phyloP scores from a whole-genome alignment of 129 eudicot genomes.

The Chrysanthemum lavandulifolium region DNA sequence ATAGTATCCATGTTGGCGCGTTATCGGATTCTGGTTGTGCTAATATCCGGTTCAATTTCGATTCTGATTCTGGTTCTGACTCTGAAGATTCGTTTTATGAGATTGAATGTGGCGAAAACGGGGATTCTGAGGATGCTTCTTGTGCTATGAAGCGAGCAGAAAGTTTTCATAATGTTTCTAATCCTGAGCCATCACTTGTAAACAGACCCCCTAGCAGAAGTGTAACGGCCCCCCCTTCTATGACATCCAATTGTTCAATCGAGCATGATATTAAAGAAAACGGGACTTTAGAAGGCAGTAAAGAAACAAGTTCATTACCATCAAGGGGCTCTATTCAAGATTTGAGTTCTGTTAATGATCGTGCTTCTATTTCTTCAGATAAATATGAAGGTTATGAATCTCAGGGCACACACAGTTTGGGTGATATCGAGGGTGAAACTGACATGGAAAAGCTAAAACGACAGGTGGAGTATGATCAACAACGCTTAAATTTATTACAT shows the following conservation, averaged over 20 bases:
- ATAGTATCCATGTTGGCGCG: conserved; percentile 23
- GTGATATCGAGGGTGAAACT: conserved; percentile 64
- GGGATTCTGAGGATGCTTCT: conserved; percentile 8
- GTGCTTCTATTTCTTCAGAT: conserved; percentile 24
- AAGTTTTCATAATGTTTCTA: conserved; percentile 27
- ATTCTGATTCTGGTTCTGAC: conserved; percentile 41
- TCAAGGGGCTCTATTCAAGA: conserved; percentile 19
- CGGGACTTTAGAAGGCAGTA: conserved; percentile 31
- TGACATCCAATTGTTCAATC: conserved; percentile 22
- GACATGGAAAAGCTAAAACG: conserved; percentile 52
- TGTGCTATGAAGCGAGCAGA: conserved; percentile 7
- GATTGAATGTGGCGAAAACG: conserved; percentile 20
- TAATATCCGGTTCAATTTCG: conserved; percentile 52
- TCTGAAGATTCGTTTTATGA: conserved; percentile 67
- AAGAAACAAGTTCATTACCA: conserved; percentile 21
- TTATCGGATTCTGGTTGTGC: conserved; percentile 65
- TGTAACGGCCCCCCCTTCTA: conserved; percentile 24
- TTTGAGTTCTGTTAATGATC: conserved; percentile 14
- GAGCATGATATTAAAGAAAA: conserved; percentile 19
- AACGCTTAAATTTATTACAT: conserved; percentile 38
- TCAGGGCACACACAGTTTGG: background rate
- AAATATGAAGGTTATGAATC: conserved; percentile 25
- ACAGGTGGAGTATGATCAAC: conserved; percentile 49
- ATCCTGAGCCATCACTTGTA: conserved; percentile 21
- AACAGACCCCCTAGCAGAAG: conserved; percentile 18